These are phyloP conservation scores for Gossypium trilobum DNA, from an alignment of 441 rosid genomes.

Conservation along the genomic window DNA sequence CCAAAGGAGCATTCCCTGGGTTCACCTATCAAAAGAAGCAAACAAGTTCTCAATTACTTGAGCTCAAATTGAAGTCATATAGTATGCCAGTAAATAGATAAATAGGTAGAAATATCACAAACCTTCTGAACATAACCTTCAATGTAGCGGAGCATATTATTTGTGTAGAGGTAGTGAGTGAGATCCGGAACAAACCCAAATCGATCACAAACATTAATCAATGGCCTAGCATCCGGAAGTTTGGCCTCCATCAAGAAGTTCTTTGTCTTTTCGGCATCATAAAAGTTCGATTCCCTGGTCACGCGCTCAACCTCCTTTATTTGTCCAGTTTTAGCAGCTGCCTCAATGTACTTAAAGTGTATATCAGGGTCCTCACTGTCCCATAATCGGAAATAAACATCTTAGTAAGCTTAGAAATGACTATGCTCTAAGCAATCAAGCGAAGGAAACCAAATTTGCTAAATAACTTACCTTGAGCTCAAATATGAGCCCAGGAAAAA, in stretches of 20 bases:
- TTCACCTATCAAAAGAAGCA: constrained; percentile 47
- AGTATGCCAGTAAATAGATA: neutral
- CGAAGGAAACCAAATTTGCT: constrained; percentile 5
- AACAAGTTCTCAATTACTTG: constrained; percentile 12
- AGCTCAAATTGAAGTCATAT: neutral
- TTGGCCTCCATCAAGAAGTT: constrained; percentile 90
- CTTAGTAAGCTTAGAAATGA: neutral
- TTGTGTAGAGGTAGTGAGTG: constrained; percentile 91
- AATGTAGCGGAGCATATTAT: constrained; percentile 95
- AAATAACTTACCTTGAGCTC: constrained; percentile 71
- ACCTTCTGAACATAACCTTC: constrained; percentile 99
- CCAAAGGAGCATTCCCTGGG: constrained; percentile 81
- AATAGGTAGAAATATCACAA: constrained; percentile 5
- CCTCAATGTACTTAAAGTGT: constrained; percentile 84
- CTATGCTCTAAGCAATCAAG: constrained; percentile 7
- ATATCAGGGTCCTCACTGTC: constrained; percentile 82
- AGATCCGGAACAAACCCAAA: constrained; percentile 97
- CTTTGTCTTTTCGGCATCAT: constrained; percentile 81
- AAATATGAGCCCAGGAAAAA: constrained; percentile 91
- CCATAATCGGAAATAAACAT: neutral
- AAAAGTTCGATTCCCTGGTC: constrained; percentile 80
- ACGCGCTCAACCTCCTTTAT: constrained; percentile 91
- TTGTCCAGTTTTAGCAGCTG: constrained; percentile 90
- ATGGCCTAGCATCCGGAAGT: constrained; percentile 80
- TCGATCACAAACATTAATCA: constrained; percentile 97